These are phyloP conservation scores for Endoconidiophora laricicola DNA, from an alignment of 2,329 filamentous ascomycete species.

Conservation along the genomic window DNA sequence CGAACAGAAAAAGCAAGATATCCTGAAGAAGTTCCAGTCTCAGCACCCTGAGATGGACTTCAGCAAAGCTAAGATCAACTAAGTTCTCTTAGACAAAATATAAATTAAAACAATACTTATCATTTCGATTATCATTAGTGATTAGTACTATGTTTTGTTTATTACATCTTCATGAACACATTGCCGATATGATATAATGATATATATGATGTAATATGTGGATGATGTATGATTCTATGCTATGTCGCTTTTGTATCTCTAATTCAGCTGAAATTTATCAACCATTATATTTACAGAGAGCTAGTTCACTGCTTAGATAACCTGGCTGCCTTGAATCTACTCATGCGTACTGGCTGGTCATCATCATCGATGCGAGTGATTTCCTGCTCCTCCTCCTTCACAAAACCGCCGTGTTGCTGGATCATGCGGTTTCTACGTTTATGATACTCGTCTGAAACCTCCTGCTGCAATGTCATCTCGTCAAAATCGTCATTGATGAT, in stretches of 20 bases:
- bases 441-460: constrained; percentile 72
- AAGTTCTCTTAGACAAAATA: too few species aligned
- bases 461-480: constrained; percentile 50
- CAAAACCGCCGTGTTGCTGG: constrained; percentile 66
- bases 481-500: constrained; percentile 23
- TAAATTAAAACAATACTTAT: too few species aligned
- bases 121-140: too few species aligned
- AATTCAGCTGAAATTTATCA: too few species aligned
- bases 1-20: constrained; percentile 86
- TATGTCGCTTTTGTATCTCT: too few species aligned
- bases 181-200: too few species aligned
- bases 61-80: constrained; percentile 48
- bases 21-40: constrained; percentile 81
- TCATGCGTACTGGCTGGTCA: constrained; percentile 46
- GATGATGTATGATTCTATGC: too few species aligned
- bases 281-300: too few species aligned
- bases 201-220: too few species aligned
- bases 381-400: constrained; percentile 50
- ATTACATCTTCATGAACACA: too few species aligned
- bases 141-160: too few species aligned
- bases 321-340: constrained; percentile 57
- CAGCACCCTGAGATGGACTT: constrained; percentile 63
- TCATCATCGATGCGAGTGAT: constrained; percentile 52
- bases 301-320: constrained; percentile 33
- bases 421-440: constrained; percentile 69